Percentiles rank a stretch among this genome's conserved stretches.
Evolutionary conservation across 192 early-diverging fungal species (phyloP).

Genomic region (Rhizophagus clarus): DNA sequence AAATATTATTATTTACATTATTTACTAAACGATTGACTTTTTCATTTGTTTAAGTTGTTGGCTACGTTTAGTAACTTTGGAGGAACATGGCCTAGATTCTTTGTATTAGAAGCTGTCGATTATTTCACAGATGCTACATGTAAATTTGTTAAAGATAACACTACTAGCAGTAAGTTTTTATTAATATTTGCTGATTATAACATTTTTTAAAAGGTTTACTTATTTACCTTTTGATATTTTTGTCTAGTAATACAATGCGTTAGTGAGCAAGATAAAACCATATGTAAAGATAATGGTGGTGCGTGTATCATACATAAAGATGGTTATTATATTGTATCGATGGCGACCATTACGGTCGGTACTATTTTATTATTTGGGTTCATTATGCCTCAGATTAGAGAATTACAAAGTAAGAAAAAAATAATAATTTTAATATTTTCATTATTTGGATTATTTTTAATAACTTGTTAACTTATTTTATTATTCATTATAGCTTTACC

Average conservation of each 20-base stretch:
- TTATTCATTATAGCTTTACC: neutral
- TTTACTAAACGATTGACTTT: neutral
- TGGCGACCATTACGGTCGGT: constrained; percentile 72
- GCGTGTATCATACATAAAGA: constrained; percentile 71
- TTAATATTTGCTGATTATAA: constrained; percentile 6
- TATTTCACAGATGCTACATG: constrained; percentile 84
- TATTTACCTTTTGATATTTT: neutral
- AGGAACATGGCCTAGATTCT: constrained; percentile 95
- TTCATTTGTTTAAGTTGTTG: constrained; percentile 53
- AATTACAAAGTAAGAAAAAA: constrained; percentile 26
- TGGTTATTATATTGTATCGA: constrained; percentile 86
- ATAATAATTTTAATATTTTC: neutral
- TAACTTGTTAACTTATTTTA: neutral
- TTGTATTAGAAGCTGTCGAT: constrained; percentile 91
- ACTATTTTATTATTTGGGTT: constrained; percentile 56
- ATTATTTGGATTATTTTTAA: neutral
- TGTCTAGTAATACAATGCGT: constrained; percentile 58
- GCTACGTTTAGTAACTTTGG: constrained; percentile 97
- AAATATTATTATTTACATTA: neutral
- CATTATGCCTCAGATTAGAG: constrained; percentile 60
- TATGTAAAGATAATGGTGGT: constrained; percentile 68
- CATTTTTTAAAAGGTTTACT: neutral
- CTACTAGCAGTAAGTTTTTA: constrained; percentile 1
- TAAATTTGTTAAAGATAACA: constrained; percentile 42
- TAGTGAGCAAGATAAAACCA: constrained; percentile 60